Conservation (phyloP, 1,139 yeast species). For the Kurtzmaniella quercitrusa region DNA sequence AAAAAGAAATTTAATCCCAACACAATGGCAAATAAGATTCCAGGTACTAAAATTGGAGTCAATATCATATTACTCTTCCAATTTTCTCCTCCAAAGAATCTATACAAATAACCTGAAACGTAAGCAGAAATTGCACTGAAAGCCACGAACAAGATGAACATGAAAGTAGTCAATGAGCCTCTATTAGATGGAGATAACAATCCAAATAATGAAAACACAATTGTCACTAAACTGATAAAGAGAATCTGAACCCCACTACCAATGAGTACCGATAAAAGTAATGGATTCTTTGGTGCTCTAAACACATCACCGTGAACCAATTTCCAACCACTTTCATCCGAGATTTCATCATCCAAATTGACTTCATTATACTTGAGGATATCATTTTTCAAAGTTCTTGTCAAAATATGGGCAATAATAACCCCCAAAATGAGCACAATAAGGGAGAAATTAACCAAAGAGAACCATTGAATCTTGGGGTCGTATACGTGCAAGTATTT, state of each 20-base stretch:
- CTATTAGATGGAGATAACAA: slow-evolving; percentile 90
- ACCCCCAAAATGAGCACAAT: slow-evolving; percentile 75
- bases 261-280: slow-evolving; percentile 71
- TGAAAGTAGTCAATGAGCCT: slow-evolving; percentile 86
- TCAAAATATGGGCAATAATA: slow-evolving; percentile 74
- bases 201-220: slow-evolving; percentile 82
- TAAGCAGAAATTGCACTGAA: slow-evolving; percentile 82
- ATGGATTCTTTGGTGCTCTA: slow-evolving; percentile 70
- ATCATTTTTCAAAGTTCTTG: slow-evolving; percentile 80
- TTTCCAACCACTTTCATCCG: slow-evolving; percentile 98
- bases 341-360: slow-evolving; percentile 79
- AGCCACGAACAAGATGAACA: slow-evolving; percentile 76
- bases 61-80: slow-evolving; percentile 84
- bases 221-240: slow-evolving; percentile 69
- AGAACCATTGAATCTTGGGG: slow-evolving; percentile 94
- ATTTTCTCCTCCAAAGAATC: slow-evolving; percentile 85
- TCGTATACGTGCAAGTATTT: slow-evolving; percentile 88
- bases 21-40: slow-evolving; percentile 59
- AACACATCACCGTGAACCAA: slow-evolving; percentile 93
- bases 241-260: slow-evolving; percentile 90
- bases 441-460: slow-evolving; percentile 77
- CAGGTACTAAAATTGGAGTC: slow-evolving; percentile 85
- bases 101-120: slow-evolving; percentile 80
- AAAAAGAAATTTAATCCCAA: slow-evolving; percentile 77
- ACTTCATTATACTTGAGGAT: slow-evolving; percentile 86